Base-by-base conservation (phyloP, 768 basidiomycete genomes). In the Russula brevipes region DNA sequence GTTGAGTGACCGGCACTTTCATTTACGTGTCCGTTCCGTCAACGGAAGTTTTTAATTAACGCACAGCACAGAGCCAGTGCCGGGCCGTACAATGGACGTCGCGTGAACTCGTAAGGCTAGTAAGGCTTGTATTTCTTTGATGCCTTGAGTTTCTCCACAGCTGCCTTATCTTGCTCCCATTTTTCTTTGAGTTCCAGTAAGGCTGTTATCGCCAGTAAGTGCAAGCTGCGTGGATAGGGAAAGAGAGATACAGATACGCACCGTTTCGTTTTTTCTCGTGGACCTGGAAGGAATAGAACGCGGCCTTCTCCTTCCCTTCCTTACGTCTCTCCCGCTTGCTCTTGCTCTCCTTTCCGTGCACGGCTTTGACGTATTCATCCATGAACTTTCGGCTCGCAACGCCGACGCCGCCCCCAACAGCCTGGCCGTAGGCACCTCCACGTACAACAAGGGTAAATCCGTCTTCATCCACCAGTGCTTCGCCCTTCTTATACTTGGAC, bases 401-500 rank as follows among this genome's bases (percentile, higher is more conserved):
- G 1, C 78, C 80, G 41, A 83, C 80, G 0, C 91, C 93, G 14
- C 93, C 92, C 35, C 94, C 94, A 5, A 94, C 77, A 1, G 91
- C 91, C 71, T 91, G 80, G 5, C 94, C 94, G 69, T 94, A 94
- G 24, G 88, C 87, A 12, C 94, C 94, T 5, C 93, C 91, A 42
- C 94, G 81, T n/a, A 88, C 90, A 41, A 98, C 94, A 12, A 98
- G 82, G 11, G 93, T 96, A 73, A 96, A 98, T 2, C 94, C 94
- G 65, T 98, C 94, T 63, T 90, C 93, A 72, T 98, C 94, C 47
- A 96, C 89, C 60, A 96, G 80, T 6, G 89, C 92, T 70, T 93
- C 92, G 24, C 91, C 91, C 71, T 91, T 91, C 68, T 77, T 81
- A 70, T 89, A 91, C 71, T 83, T 80, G 30, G 84, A 82, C 70